These are phyloP conservation scores for Mariannaea elegans DNA, from an alignment of 2,329 filamentous ascomycete genomes.

Conservation along the genomic window DNA sequence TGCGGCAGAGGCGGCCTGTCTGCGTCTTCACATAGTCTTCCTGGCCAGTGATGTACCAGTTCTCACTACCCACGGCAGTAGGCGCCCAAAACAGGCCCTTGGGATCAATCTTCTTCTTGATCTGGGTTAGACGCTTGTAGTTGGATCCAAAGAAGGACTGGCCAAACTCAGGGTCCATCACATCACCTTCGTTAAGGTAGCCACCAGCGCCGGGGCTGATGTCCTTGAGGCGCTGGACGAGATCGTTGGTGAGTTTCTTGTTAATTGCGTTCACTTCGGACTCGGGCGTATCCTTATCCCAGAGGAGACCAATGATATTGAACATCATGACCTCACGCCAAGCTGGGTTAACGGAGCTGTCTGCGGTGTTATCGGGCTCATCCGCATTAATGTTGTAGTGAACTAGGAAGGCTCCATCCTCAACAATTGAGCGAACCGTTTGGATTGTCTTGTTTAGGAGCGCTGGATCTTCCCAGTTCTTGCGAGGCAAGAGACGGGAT, in stretches of 20 bases:
- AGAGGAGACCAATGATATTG: conserved; percentile 41
- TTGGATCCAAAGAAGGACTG: conserved; percentile 42
- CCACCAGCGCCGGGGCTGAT: conserved; percentile 37
- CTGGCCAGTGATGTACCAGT: conserved; percentile 16
- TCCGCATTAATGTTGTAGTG: conserved; percentile 38
- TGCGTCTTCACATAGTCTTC: conserved; percentile 18
- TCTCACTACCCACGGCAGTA: conserved; percentile 24
- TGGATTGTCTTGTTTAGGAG: conserved; percentile 31
- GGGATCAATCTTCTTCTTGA: conserved; percentile 46
- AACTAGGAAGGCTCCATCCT: conserved; percentile 37
- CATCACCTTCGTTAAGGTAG: conserved; percentile 45
- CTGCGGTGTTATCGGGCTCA: conserved; percentile 28
- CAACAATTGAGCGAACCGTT: conserved; percentile 30
- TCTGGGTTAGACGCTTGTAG: conserved; percentile 37
- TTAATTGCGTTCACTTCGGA: conserved; percentile 32
- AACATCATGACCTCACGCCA: conserved; percentile 55
- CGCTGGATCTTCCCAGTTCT: conserved; percentile 32
- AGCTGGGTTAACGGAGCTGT: conserved; percentile 53
- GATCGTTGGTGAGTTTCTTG: conserved; percentile 42
- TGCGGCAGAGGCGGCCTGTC: conserved; percentile 20
- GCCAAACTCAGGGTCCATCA: conserved; percentile 39
- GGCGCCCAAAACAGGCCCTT: conserved; percentile 36
- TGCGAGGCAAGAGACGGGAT: conserved; percentile 52
- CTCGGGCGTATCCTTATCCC: conserved; percentile 26
- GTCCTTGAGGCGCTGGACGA: conserved; percentile 42